These are phyloP conservation scores for Tetradesmus lagerheimii DNA, from an alignment of 139 green algal species.

Conservation along the genomic window DNA sequence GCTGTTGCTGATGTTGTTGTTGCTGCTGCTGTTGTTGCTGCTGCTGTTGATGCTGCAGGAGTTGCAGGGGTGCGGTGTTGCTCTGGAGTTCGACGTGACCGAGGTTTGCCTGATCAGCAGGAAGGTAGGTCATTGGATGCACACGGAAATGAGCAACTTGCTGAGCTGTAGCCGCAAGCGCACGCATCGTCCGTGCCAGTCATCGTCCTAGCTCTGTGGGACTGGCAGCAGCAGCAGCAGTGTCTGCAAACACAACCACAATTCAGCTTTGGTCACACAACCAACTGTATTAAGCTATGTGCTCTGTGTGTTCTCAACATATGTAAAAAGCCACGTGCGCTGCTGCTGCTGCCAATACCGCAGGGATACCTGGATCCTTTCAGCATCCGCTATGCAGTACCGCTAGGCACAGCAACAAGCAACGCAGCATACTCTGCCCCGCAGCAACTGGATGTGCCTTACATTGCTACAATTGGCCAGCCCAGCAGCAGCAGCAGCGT, in stretches of 20 bases:
- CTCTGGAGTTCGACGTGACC: slow-evolving; percentile 49
- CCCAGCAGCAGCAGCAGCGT: neutral
- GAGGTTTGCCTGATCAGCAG: slow-evolving; percentile 54
- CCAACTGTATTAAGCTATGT: no score
- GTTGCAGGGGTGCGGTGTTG: slow-evolving; percentile 17
- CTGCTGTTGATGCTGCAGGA: slow-evolving; percentile 21
- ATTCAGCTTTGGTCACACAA: slow-evolving; percentile 21
- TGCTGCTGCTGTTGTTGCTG: slow-evolving; percentile 4
- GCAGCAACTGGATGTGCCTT: slow-evolving; percentile 44
- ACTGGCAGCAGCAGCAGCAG: neutral
- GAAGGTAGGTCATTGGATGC: neutral
- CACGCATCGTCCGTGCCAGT: no score
- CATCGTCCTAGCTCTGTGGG: no score
- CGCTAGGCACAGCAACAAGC: slow-evolving; percentile 51
- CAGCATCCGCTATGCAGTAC: slow-evolving; percentile 59
- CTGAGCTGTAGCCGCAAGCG: no score
- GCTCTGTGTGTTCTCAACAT: no score
- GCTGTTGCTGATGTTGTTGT: neutral
- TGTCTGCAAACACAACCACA: neutral
- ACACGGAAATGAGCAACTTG: no score
- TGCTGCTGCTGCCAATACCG: slow-evolving; percentile 39
- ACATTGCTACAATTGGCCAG: slow-evolving; percentile 30
- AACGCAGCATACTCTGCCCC: neutral
- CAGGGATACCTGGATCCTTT: slow-evolving; percentile 67
- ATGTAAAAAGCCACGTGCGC: no score